phyloP scores from a whole-genome alignment of 1,284 basidiomycete genomes.

The Salmacisia buchloeana region DNA sequence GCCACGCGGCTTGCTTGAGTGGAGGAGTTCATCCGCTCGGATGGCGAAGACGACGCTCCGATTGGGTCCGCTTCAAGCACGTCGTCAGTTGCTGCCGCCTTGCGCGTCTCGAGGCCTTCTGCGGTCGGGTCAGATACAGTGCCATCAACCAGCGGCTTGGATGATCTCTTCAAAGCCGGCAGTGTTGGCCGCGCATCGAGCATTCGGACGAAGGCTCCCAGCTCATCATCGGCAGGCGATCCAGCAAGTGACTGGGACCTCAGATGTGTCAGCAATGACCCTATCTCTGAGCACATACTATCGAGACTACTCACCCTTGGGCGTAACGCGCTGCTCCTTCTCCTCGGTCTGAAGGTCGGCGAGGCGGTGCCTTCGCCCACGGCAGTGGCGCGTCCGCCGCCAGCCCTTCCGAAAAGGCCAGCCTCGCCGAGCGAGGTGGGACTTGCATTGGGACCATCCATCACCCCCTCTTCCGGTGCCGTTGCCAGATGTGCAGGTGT shows the following conservation, averaged over 20 bases:
- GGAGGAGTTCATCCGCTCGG: no score
- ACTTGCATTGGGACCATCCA: neutral
- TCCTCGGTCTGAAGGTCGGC: no score
- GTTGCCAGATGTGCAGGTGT: no score
- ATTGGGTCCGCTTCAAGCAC: no score
- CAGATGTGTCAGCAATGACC: neutral
- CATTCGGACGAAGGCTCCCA: conserved; percentile 33
- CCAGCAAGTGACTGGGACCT: neutral
- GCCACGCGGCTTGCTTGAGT: no score
- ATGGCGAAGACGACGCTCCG: no score
- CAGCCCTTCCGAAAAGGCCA: neutral
- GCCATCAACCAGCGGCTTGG: neutral
- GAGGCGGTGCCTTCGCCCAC: neutral
- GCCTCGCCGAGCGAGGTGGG: neutral
- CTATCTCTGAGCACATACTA: no score
- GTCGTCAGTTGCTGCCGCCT: no score
- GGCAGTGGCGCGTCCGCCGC: neutral
- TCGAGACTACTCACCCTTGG: no score
- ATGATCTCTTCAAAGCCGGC: neutral
- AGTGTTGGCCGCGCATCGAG: conserved; percentile 27
- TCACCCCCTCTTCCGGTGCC: neutral
- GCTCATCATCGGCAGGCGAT: conserved; percentile 25
- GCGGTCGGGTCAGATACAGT: no score
- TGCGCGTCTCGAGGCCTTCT: no score
- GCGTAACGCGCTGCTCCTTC: no score